Evolutionary conservation across 1,284 basidiomycete genomes (phyloP).

Genomic region (Leccinum insigne): DNA sequence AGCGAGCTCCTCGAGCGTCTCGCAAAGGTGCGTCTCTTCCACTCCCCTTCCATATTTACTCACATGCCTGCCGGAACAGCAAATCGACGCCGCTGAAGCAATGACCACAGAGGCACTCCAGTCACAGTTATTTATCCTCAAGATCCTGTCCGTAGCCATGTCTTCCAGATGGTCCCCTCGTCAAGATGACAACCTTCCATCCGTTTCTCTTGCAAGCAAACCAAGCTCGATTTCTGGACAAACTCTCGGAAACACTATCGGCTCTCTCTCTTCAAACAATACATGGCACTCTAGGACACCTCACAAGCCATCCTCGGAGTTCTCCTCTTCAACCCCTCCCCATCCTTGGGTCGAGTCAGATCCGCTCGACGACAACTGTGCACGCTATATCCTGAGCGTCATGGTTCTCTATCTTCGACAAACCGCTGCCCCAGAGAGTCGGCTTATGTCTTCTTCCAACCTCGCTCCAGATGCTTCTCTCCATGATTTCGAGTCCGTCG

Average conservation of each 20-base stretch:
- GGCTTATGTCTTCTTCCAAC: constrained; percentile 63
- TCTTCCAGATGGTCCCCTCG: constrained; percentile 70
- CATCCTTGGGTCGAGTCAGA: constrained; percentile 64
- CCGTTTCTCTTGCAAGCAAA: constrained; percentile 44
- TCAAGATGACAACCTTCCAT: constrained; percentile 39
- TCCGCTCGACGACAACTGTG: constrained; percentile 83
- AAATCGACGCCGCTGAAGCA: constrained; percentile 51
- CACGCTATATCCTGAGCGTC: constrained; percentile 83
- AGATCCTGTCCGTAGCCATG: constrained; percentile 79
- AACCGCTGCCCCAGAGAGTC: constrained; percentile 57
- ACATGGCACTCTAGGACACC: constrained; percentile 33
- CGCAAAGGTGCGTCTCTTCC: constrained; percentile 58
- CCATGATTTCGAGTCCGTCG: constrained; percentile 66
- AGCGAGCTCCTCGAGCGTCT: constrained; percentile 75
- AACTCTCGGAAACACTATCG: constrained; percentile 13
- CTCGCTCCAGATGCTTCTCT: constrained; percentile 66
- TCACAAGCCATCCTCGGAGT: constrained; percentile 41
- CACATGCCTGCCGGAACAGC: constrained; percentile 35
- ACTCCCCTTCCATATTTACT: constrained; percentile 2
- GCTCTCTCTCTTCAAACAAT: constrained; percentile 17
- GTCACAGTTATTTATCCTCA: constrained; percentile 88
- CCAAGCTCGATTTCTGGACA: constrained; percentile 28
- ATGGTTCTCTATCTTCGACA: constrained; percentile 83
- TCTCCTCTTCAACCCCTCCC: constrained; percentile 37
- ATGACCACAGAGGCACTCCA: constrained; percentile 77